Evolutionary conservation across 768 basidiomycete species (phyloP).

Genomic region (Cystofilobasidium capitatum): DNA sequence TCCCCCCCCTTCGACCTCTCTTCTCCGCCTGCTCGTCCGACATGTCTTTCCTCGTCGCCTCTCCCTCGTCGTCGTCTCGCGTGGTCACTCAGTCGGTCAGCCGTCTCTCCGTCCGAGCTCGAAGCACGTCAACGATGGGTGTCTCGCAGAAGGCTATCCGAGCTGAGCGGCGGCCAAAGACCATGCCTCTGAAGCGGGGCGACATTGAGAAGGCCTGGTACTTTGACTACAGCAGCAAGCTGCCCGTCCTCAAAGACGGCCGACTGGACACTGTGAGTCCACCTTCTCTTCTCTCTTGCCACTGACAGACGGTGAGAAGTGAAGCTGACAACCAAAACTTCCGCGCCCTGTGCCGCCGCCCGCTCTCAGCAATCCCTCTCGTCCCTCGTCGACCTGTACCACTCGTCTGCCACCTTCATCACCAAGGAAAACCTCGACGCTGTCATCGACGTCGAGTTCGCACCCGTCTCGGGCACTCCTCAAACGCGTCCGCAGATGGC

Average conservation of each 20-base stretch:
- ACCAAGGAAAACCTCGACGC: slow-evolving; percentile 19
- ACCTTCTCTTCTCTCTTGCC: neutral
- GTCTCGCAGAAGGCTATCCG: slow-evolving; percentile 1
- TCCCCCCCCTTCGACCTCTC: too few species aligned
- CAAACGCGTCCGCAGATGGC: slow-evolving; percentile 21
- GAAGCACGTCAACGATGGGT: slow-evolving; percentile 14
- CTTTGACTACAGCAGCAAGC: neutral
- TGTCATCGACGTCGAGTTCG: slow-evolving; percentile 18
- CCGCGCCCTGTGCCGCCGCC: neutral
- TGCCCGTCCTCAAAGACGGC: slow-evolving; percentile 10
- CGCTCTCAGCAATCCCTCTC: neutral
- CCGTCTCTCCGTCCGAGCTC: neutral
- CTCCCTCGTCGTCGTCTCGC: neutral
- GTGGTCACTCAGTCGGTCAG: neutral
- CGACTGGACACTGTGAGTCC: slow-evolving; percentile 2
- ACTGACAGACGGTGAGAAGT: too few species aligned
- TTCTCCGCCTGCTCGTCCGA: neutral
- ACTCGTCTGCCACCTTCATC: slow-evolving; percentile 7
- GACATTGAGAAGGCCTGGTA: neutral
- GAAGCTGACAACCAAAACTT: neutral
- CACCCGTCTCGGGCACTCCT: neutral
- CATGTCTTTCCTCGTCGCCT: neutral
- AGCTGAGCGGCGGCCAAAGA: neutral
- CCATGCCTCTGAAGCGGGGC: neutral
- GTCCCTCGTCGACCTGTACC: slow-evolving; percentile 10